Percentiles rank a stretch among this genome's conserved stretches.
Conservation (phyloP, 306 rosid genomes). For the Luffa aegyptiaca region DNA sequence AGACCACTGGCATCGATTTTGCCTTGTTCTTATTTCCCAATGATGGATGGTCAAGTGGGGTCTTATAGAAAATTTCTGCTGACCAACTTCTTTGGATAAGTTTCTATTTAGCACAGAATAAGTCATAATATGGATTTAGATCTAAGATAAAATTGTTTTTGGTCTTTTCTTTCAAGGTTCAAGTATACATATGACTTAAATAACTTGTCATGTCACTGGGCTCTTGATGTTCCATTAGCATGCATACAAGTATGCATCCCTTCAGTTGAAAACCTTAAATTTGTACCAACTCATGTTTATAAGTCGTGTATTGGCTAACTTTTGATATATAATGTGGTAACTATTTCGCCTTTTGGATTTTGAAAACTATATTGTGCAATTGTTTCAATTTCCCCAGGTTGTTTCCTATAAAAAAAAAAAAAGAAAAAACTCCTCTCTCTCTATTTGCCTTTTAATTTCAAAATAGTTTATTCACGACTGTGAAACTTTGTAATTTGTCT, state of each 20-base stretch:
- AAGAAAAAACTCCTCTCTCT: too few relatives aligned
- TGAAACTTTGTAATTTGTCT: too few relatives aligned
- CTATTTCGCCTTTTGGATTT: neutral
- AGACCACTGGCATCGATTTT: neutral
- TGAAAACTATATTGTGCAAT: neutral
- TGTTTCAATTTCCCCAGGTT: neutral
- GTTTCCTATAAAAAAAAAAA: neutral
- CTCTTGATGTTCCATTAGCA: neutral
- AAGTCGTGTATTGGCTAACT: neutral
- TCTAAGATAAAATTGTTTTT: neutral
- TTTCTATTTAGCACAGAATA: too few relatives aligned
- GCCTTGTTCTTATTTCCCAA: too few relatives aligned
- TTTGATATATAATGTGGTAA: neutral
- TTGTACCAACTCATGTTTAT: too few relatives aligned
- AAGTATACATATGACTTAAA: neutral
- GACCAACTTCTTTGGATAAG: too few relatives aligned
- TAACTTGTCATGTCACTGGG: neutral
- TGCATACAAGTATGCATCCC: neutral
- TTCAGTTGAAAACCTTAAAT: neutral
- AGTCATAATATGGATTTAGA: neutral
- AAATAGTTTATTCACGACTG: too few relatives aligned
- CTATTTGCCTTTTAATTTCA: too few relatives aligned
- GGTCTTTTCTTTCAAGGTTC: neutral
- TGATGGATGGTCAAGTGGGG: too few relatives aligned
- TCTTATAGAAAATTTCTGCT: too few relatives aligned